phyloP scores from a whole-genome alignment of 192 early-diverging fungal species.

The Backusella macrospora region DNA sequence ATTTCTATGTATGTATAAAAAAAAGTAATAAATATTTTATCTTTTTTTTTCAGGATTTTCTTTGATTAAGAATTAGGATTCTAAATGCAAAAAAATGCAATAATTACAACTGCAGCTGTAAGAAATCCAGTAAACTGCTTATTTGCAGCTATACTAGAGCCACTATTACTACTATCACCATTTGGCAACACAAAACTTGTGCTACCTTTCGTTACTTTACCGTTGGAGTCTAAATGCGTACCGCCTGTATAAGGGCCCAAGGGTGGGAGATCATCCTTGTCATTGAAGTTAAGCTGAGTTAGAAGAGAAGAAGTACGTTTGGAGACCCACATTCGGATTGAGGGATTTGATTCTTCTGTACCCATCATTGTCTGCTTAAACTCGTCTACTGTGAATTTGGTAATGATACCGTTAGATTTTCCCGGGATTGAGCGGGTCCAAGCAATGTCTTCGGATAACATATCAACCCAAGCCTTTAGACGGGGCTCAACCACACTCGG shows the following conservation, averaged over 20 bases:
- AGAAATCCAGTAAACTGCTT: neutral
- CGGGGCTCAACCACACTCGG: constrained; percentile 40
- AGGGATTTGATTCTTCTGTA: neutral
- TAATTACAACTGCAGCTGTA: neutral
- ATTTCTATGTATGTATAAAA: neutral
- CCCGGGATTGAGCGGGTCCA: constrained; percentile 43
- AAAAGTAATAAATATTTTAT: constrained; percentile 7
- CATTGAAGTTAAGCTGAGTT: constrained; percentile 33
- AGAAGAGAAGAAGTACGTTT: constrained; percentile 22
- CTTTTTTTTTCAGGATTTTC: neutral
- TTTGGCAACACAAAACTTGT: neutral
- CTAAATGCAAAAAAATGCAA: constrained; percentile 13
- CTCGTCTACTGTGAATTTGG: constrained; percentile 18
- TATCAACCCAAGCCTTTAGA: constrained; percentile 36
- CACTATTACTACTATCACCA: neutral
- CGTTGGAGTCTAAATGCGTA: constrained; percentile 17
- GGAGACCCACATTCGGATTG: constrained; percentile 22
- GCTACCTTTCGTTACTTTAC: constrained; percentile 17
- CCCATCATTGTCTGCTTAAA: constrained; percentile 25
- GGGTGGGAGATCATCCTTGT: constrained; percentile 39
- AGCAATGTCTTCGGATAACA: constrained; percentile 46
- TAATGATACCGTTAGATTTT: constrained; percentile 23
- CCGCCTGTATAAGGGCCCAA: constrained; percentile 30
- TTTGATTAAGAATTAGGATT: neutral
- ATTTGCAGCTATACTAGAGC: neutral